Conservation (phyloP, 2,329 filamentous ascomycete genomes). For the Trichothecium sympodiale region DNA sequence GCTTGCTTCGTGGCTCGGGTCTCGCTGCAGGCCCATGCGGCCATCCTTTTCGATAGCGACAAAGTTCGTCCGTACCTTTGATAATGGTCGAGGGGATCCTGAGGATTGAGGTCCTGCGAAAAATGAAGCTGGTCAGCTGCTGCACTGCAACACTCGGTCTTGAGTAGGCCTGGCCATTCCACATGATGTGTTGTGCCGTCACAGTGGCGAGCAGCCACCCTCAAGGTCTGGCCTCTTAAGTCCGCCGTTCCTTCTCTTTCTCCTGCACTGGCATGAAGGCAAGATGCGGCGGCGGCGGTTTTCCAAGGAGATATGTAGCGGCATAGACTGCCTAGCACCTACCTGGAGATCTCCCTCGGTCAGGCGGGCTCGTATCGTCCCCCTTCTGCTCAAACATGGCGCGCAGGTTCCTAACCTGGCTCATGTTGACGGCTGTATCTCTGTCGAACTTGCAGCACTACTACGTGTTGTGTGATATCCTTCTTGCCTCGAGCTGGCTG, state of each 20-base stretch:
- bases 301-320: too few species aligned
- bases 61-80: conserved; percentile 66
- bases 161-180: too few species aligned
- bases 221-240: too few species aligned
- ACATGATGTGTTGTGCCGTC: too few species aligned
- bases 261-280: too few species aligned
- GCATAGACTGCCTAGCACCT: conserved; percentile 17
- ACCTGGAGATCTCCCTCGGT: conserved; percentile 59
- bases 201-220: too few species aligned
- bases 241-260: too few species aligned
- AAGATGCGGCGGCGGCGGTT: too few species aligned
- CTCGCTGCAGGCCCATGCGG: conserved; percentile 38
- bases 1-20: conserved; percentile 26
- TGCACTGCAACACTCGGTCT: too few species aligned
- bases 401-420: conserved; percentile 62
- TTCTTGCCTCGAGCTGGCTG: too few species aligned
- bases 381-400: conserved; percentile 72
- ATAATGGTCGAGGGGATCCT: conserved; percentile 53
- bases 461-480: too few species aligned
- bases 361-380: conserved; percentile 47
- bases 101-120: conserved; percentile 20
- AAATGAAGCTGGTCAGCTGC: neutral
- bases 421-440: conserved; percentile 36
- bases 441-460: conserved; percentile 6
- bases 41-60: conserved; percentile 60